Evolutionary conservation across 2,329 filamentous ascomycete species (phyloP), one percentile per base, ranked within the genome.

Genomic region (Aspergillus pseudonomiae): DNA sequence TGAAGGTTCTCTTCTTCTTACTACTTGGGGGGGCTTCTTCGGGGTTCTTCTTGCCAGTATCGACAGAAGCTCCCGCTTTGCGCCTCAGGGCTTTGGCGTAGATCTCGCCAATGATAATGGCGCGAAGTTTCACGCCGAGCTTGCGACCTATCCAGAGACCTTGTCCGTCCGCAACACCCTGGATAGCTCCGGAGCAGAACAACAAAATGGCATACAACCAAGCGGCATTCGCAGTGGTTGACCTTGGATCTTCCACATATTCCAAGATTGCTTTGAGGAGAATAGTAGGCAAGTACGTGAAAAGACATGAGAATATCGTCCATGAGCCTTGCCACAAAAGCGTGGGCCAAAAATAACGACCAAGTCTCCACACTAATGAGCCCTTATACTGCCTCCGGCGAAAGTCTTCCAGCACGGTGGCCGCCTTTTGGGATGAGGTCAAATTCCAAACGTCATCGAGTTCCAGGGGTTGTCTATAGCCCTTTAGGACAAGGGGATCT

Each of bases 181-280:
- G 91, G 28, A 95, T 81, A 46, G 91, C 85, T 63, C 95, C 93
- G 9, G 94, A 90, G 46, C 93, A 84, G 46, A 96, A 94, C 9
- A 99, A 86, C 2, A 97, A 84, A 54, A 96, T 93, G 54, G 98
- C 95, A 72, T 94, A 97, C 57, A 99, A 88, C 95, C 95, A 99
- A 26, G 96, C 89, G 21, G 97, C 93, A 75, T 95, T 98, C 57
- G 85, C 80, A 0, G 95, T 94, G 0, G 90, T 90, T 4, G 84
- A 82, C 0, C 87, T 84, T 1, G 94, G 93, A 61, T 91, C 83
- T 79, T 99, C 93, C n/a, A 98, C 91, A 73, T 96, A 97, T 77
- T 97, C 89, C 32, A 99, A 83, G 65, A 99, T 98, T 19, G 91
- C 91, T 75, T 94, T 94, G 46, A 99, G 85, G 24, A 99, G 86